Evolutionary conservation across 2,329 filamentous ascomycete species (phyloP), one percentile per base, ranked within the genome.

Genomic region (Lachnellula cervina): DNA sequence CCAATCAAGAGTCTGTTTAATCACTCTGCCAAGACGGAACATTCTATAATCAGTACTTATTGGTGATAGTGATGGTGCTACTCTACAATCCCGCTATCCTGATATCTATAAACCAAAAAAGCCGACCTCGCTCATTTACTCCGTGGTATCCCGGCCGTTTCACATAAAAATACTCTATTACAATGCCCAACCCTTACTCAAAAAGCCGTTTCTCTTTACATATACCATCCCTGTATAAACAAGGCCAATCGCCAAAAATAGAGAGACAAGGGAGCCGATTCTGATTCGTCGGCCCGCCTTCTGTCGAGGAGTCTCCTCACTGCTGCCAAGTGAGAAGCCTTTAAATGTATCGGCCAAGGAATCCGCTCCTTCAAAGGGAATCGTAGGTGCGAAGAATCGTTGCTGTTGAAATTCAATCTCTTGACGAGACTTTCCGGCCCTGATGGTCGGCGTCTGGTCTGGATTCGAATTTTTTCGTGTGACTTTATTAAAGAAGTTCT

Each of bases 361-460:
- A 35, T 61, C 59, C 5, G 50, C 62, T n/a, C 34, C 56, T 42
- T 64, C 58, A 14, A 49, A 54, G 11, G 52, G 52, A 23, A 53
- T 32, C 7, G 49, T 19, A n/a, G 61, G 60, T 17, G 60, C 51
- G 45, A 66, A 66, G 52, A 66, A 66, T 44, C 53, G 61, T 37
- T 55, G 63, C 49, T 82, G 80, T 56, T 82, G 78, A 52, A 86
- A 84, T 34, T 78, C 37, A 74, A 74, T 3, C 57, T 68, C 52
- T 35, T 21, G 32, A 16, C 35, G 14, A 43, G 37, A 17, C 21
- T 48, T 43, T 16, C 14, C 45, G 14, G 16, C 17, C 14, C 37
- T 14, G 28, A 32, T 43, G 28, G 25, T 52, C 35, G 21, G 14
- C 28, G 35, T 44, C 40, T 50, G 23, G 46, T 49, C 50, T 19